A percentile compares a stretch with the other conserved stretches of the same genome.
These are phyloP conservation scores for Tephrocybe sp. DNA, from an alignment of 768 basidiomycete genomes.

Conservation along the genomic window DNA sequence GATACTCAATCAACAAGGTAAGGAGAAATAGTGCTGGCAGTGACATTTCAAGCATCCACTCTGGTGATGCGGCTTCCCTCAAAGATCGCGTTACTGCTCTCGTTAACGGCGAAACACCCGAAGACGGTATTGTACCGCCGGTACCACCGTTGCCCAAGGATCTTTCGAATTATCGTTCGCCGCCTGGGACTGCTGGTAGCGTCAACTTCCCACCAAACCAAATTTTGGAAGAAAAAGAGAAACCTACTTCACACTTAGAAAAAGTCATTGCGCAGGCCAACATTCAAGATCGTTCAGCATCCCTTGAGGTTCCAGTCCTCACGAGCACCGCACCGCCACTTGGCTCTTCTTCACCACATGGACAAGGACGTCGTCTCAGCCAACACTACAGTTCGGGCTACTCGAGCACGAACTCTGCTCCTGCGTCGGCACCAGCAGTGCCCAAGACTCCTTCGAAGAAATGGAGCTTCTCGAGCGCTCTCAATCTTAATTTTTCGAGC, in stretches of 20 bases:
- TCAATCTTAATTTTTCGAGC: conserved; percentile 72
- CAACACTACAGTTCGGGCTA: conserved; percentile 37
- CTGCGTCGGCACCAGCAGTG: conserved; percentile 45
- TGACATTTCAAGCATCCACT: conserved; percentile 77
- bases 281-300: conserved; percentile 46
- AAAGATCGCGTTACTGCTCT: conserved; percentile 71
- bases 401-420: conserved; percentile 35
- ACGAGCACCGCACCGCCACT: conserved; percentile 28
- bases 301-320: conserved; percentile 50
- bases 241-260: conserved; percentile 40
- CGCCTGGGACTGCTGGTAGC: conserved; percentile 58
- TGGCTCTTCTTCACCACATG: conserved; percentile 24
- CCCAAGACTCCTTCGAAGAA: conserved; percentile 91
- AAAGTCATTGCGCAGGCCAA: conserved; percentile 43
- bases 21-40: conserved; percentile 85
- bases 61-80: conserved; percentile 59
- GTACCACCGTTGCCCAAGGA: conserved; percentile 94
- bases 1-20: conserved; percentile 68
- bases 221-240: conserved; percentile 40
- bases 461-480: conserved; percentile 90
- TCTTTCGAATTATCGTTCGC: conserved; percentile 73
- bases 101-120: conserved; percentile 55
- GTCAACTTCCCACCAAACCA: conserved; percentile 47
- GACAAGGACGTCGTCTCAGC: conserved; percentile 34
- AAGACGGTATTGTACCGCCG: conserved; percentile 78